Evolutionary conservation across 176 grass and related monocot genomes (phyloP), one percentile per base, ranked within the genome.

Genomic region (Paspalum notatum): DNA sequence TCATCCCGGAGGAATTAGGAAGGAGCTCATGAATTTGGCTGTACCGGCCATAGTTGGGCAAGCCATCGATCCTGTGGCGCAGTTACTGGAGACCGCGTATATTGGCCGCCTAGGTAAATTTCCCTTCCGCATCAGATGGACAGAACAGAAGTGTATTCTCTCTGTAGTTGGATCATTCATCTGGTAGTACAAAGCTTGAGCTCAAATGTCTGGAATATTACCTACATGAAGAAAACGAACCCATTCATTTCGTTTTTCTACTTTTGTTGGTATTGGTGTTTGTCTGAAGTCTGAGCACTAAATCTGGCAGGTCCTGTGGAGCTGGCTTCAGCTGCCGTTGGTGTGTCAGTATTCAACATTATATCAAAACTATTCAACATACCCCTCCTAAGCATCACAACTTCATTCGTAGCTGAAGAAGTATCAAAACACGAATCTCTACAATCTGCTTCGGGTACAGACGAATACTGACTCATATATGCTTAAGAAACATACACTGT

Each of bases 391-490:
- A 94, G 89, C 57, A 73, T 91, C 77, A 94, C 92, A 12, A 94
- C 92, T 51, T 94, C 92, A 72, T 94, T 94, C 59, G 89, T 91
- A 24, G 92, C 92, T 58, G 89, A 94, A 91, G 92, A 94, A 60
- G 88, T 94, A 59, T 91, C 89, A 62, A 87, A 84, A 73, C 86
- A 80, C 62, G 61, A 71, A n/a, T 78, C 73, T 48, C 50, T 52
- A 14, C 72, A 53, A 50, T 66, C 47, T 53, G 82, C 73, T 82
- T 90, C 59, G 6, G 76, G 80, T 87, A 53, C 67, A 64, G 8
- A 71, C 50, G 46, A 32, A 9, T 10, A 32, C 42, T n/a, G 3
- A 38, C 2, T 67, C 48, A 4, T 37, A 22, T 82, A 47, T 56
- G 21, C 39, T 71, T 51, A 68, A 58, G 16, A 54, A 64, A 65